phyloP scores from a whole-genome alignment of 2,329 filamentous ascomycete genomes.

The Cladophialophora immunda region DNA sequence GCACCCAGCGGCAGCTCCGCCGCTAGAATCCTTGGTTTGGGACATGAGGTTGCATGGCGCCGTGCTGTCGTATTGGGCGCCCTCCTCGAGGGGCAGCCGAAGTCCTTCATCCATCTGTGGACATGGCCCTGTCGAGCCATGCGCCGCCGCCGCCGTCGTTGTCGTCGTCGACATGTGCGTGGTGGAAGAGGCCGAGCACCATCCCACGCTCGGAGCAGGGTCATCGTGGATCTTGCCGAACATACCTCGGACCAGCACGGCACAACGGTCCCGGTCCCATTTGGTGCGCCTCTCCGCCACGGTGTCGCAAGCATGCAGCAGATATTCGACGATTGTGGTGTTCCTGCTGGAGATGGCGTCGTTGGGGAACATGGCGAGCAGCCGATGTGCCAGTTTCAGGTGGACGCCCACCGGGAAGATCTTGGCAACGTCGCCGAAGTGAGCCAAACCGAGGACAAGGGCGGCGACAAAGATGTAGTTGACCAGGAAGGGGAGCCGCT shows the following conservation, averaged over 20 bases:
- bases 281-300: neutral
- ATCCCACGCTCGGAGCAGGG: neutral
- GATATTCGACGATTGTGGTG: constrained; percentile 15
- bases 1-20: too few relatives aligned
- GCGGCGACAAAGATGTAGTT: constrained; percentile 58
- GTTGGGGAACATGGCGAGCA: constrained; percentile 47
- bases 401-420: constrained; percentile 47
- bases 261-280: constrained; percentile 1
- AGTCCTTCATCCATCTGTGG: too few relatives aligned
- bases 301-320: constrained; percentile 10
- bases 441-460: constrained; percentile 55
- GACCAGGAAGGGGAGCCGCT: constrained; percentile 56
- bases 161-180: neutral
- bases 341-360: constrained; percentile 35
- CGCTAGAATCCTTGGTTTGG: too few relatives aligned
- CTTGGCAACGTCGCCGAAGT: constrained; percentile 57
- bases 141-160: too few relatives aligned
- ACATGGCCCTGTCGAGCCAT: too few relatives aligned
- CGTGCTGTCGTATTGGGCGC: neutral
- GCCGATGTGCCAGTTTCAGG: constrained; percentile 47
- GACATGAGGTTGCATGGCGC: neutral
- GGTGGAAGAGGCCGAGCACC: neutral
- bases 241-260: constrained; percentile 2
- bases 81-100: too few relatives aligned
- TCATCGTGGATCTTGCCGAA: constrained; percentile 17